A percentile compares a stretch with the other conserved stretches of the same genome.
These are phyloP conservation scores for Claviceps lovelessii DNA, from an alignment of 2,329 filamentous ascomycete species.

Conservation along the genomic window DNA sequence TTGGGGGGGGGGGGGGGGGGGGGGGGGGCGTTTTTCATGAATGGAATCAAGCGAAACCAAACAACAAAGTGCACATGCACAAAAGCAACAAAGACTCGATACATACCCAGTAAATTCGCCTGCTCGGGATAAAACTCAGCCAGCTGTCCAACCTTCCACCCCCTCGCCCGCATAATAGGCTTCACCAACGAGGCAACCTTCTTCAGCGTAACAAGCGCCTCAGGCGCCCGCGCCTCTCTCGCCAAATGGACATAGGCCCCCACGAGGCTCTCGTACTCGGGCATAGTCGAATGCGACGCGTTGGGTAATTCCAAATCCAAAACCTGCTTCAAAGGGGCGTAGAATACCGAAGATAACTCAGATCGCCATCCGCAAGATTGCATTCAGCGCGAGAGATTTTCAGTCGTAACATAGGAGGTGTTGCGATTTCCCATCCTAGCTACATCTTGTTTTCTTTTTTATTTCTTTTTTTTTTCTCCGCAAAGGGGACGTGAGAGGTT, in stretches of 20 bases:
- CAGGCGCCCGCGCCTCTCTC: slow-evolving; percentile 30
- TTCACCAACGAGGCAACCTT: slow-evolving; percentile 82
- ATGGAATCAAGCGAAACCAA: background rate
- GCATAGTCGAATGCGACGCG: slow-evolving; percentile 4
- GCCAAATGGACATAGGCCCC: slow-evolving; percentile 34
- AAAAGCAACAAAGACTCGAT: background rate
- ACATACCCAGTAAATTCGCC: slow-evolving; percentile 52
- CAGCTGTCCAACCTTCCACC: slow-evolving; percentile 65
- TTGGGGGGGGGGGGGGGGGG: background rate
- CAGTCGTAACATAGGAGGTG: background rate
- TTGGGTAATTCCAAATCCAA: background rate
- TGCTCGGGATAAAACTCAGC: slow-evolving; percentile 75
- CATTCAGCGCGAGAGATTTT: background rate
- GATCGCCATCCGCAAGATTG: background rate
- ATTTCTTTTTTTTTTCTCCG: background rate
- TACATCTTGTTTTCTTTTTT: background rate
- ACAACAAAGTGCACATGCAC: background rate
- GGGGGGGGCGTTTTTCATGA: no score
- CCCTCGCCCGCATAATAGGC: slow-evolving; percentile 79
- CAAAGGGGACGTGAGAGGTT: background rate
- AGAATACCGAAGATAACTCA: background rate
- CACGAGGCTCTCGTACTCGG: slow-evolving; percentile 26
- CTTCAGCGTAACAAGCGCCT: slow-evolving; percentile 49
- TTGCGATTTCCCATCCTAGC: background rate
- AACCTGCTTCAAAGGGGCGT: no score